A percentile compares a stretch with the other conserved stretches of the same genome.
Evolutionary conservation across 495 filamentous ascomycete species (phyloP).

Genomic region (Xylaria castorea): DNA sequence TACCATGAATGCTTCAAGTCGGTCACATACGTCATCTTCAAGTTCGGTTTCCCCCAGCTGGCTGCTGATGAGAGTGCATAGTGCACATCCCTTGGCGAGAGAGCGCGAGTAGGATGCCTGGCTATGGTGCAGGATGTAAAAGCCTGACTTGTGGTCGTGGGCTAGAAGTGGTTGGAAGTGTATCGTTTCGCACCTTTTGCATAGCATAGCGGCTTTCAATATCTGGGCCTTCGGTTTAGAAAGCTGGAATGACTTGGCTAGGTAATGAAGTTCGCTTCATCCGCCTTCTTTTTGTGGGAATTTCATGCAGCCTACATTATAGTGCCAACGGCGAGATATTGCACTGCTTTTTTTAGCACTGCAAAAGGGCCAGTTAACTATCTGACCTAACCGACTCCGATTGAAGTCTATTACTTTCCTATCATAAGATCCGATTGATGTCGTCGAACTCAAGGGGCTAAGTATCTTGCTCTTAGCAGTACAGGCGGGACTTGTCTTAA

Average conservation of each 20-base stretch:
- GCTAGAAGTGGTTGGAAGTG: background rate
- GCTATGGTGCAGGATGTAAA: slow-evolving; percentile 7
- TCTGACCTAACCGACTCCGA: background rate
- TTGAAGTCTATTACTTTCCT: background rate
- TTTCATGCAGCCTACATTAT: background rate
- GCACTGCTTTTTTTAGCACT: slow-evolving; percentile 6
- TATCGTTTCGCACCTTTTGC: background rate
- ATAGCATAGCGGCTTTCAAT: slow-evolving; percentile 1
- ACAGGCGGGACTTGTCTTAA: too few species aligned
- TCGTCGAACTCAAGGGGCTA: background rate
- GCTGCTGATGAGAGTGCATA: slow-evolving; percentile 30
- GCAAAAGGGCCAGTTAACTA: background rate
- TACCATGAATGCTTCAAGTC: slow-evolving; percentile 29
- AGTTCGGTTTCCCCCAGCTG: slow-evolving; percentile 24
- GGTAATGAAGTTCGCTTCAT: background rate
- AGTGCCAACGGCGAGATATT: background rate
- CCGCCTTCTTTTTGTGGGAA: background rate
- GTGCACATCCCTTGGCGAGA: slow-evolving; percentile 22
- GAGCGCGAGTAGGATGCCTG: slow-evolving; percentile 8
- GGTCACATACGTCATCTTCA: slow-evolving; percentile 20
- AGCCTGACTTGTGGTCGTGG: background rate
- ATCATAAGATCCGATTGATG: background rate
- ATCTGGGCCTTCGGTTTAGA: background rate
- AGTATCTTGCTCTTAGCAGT: background rate
- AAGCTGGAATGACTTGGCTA: background rate